Base-by-base conservation (phyloP, 192 early-diverging fungal genomes). In the Coemansia sp. region DNA sequence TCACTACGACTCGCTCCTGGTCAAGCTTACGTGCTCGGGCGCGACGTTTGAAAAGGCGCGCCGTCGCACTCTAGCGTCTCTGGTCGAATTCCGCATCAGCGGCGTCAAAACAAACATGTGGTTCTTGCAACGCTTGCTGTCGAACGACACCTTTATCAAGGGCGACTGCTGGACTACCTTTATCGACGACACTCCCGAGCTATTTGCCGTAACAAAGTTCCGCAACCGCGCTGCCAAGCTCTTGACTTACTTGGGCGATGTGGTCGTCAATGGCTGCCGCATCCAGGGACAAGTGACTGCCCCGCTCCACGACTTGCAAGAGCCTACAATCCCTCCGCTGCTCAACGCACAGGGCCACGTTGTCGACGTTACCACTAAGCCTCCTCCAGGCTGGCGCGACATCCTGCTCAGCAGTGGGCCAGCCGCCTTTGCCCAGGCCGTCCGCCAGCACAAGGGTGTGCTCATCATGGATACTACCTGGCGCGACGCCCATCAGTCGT, bases 381-480 rank as follows among this genome's bases (percentile, higher is more conserved):
- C 90, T 37, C 86, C 86, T 12, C 71, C 81, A 27, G 96, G 96
- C 57, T 97, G 95, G 95, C 88, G 94, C 73, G 92, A 94, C 68
- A 86, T 98, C 44, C 84, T 96, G 58, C 72, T 95, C 39, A 86
- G 91, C 48, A 73, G 92, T 68, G 96, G 96, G 21, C 92, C 95
- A 0, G 91, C 90, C 59, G 96, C 91, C 11, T 98, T 98, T 80
- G 94, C 93, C 58, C 89, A 89, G 75, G 96, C 96, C 34, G 90
- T 96, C 5, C 89, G 96, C 42, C 87, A 85, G 37, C 95, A 98
- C 75, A 84, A 87, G 51, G 94, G 94, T 63, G 87, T 92, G 12
- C 85, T 98, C 63, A 88, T 98, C 61, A 98, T 94, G 88, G 96
- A 98, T 81, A 98, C 96, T 11, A 98, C 95, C 14, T 97, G 95